phyloP scores from a whole-genome alignment of 148 eudicot species.

The Nepenthes mirabilis region DNA sequence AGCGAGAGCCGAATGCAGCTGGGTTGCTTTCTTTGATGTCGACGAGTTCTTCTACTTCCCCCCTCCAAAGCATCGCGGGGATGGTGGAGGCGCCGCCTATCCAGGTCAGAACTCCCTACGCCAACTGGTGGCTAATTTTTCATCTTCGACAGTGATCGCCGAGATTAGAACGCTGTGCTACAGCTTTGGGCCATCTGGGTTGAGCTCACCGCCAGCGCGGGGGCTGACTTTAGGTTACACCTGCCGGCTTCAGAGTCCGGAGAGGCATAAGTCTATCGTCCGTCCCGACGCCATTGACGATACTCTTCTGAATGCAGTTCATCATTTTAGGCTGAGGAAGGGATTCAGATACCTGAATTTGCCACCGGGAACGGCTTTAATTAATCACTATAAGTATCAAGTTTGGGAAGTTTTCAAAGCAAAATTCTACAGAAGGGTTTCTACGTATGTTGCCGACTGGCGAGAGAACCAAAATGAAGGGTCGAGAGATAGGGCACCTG shows the following conservation, averaged over 20 bases:
- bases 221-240: conserved; percentile 83
- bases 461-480: conserved; percentile 70
- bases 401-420: conserved; percentile 84
- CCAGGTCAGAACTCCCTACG: conserved; percentile 36
- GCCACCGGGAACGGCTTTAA: conserved; percentile 32
- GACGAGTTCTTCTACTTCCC: conserved; percentile 87
- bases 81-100: conserved; percentile 4
- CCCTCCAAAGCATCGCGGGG: conserved; percentile 13
- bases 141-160: conserved; percentile 30
- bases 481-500: conserved; percentile 88
- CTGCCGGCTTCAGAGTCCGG: conserved; percentile 72
- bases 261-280: conserved; percentile 88
- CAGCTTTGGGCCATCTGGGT: conserved; percentile 92
- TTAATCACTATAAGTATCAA: conserved; percentile 93
- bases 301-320: conserved; percentile 70
- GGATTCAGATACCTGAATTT: conserved; percentile 42
- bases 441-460: conserved; percentile 96
- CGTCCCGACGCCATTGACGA: conserved; percentile 62
- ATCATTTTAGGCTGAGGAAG: conserved; percentile 63
- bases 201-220: conserved; percentile 33
- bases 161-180: conserved; percentile 83
- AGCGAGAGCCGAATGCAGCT: conserved; percentile 54
- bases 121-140: conserved; percentile 34
- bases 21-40: conserved; percentile 93
- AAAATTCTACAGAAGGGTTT: conserved; percentile 79